phyloP scores from a whole-genome alignment of 345 rosid species.

The Brassica nigra region DNA sequence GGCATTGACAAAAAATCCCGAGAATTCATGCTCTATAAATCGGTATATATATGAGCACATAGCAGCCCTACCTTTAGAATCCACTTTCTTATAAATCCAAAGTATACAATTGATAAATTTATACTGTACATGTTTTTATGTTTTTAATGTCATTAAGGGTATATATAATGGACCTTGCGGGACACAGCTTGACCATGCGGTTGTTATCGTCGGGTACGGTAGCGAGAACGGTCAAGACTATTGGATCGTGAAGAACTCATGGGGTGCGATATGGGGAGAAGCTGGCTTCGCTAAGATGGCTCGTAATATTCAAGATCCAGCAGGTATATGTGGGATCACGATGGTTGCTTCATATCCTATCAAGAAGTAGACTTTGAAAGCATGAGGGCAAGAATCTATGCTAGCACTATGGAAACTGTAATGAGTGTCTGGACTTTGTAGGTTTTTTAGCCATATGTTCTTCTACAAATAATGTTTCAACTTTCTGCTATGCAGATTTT shows the following conservation, averaged over 20 bases:
- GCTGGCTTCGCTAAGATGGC: slow-evolving; percentile 65
- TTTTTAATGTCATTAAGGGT: slow-evolving; percentile 50
- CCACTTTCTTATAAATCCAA: not conserved
- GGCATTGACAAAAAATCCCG: slow-evolving; percentile 22
- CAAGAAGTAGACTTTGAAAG: slow-evolving; percentile 40
- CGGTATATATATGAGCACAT: slow-evolving; percentile 27
- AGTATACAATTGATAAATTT: not conserved
- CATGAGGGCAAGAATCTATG: slow-evolving; percentile 13
- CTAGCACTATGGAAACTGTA: not conserved
- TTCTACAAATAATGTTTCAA: not conserved
- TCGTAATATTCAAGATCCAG: slow-evolving; percentile 44
- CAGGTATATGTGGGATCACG: slow-evolving; percentile 84
- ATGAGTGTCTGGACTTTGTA: not conserved
- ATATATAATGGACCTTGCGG: slow-evolving; percentile 68
- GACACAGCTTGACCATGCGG: slow-evolving; percentile 74
- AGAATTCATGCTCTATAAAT: slow-evolving; percentile 31
- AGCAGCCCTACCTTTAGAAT: not conserved
- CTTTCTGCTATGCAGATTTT: not conserved
- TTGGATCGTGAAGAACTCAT: slow-evolving; percentile 83
- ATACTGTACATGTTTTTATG: not conserved
- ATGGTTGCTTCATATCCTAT: slow-evolving; percentile 73
- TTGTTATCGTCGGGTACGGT: slow-evolving; percentile 81
- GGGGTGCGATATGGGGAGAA: slow-evolving; percentile 86
- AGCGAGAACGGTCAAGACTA: slow-evolving; percentile 66
- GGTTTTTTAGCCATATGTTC: not conserved